A percentile compares a stretch with the other conserved stretches of the same genome.
phyloP scores from a whole-genome alignment of 257 asterid species.

The Solanum verrucosum region DNA sequence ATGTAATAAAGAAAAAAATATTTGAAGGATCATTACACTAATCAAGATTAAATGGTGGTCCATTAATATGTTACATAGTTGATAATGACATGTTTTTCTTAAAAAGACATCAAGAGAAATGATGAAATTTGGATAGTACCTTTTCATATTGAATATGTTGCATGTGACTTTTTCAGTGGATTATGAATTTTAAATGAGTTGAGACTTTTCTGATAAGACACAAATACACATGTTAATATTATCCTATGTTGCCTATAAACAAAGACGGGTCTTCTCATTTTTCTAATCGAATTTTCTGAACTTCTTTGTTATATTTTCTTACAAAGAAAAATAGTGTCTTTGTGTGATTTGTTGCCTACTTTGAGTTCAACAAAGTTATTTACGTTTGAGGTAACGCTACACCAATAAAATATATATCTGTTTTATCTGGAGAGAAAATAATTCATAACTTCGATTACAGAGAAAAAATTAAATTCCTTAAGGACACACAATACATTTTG shows the following conservation, averaged over 20 bases:
- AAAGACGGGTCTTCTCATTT: neutral
- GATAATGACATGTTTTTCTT: neutral
- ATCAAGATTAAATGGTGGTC: neutral
- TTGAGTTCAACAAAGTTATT: neutral
- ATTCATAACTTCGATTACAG: neutral
- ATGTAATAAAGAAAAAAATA: too few relatives aligned
- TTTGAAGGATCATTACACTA: neutral
- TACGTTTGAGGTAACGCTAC: neutral
- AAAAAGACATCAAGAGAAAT: neutral
- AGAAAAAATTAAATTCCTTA: neutral
- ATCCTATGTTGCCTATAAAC: neutral
- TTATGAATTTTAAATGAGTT: neutral
- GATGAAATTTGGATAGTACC: neutral
- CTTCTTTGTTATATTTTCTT: neutral
- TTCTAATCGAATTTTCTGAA: neutral
- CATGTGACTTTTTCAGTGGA: neutral
- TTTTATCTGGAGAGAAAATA: neutral
- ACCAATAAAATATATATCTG: neutral
- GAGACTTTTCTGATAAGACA: neutral
- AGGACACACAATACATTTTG: neutral
- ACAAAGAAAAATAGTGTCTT: neutral
- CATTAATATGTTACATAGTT: neutral
- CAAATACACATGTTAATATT: neutral
- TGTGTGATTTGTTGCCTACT: neutral
- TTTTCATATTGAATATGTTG: neutral